Evolutionary conservation across 805 yeast genomes (phyloP), one percentile per base, ranked within the genome.

Genomic region (Scheffersomyces coipomensis): DNA sequence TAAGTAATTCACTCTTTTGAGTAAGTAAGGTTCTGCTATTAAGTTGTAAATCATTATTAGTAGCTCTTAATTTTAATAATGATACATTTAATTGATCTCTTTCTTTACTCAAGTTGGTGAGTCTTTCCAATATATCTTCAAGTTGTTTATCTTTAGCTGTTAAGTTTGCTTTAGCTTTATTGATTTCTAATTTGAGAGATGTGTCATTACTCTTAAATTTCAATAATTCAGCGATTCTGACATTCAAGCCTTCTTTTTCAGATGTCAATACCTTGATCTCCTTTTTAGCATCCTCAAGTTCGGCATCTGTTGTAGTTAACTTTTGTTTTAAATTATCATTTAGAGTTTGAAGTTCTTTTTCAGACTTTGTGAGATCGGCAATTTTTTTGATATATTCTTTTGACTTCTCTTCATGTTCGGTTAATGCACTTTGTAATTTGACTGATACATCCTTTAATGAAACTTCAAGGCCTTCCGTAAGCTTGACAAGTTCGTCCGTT

Each of bases 161-260:
- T 4, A 77, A 47, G 3, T 77, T 65, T 0, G 76, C 53, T 38
- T 69, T 69, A 19, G 72, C 52, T 3, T 78, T 66, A 0, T 76
- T 72, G 19, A 77, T 53, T 43, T 78, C 81, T 19, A 75, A 52
- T 47, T 76, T 77, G 36, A 71, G 52, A 5, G 77, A 64, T 5
- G 74, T 62, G 23, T 73, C 80, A 21, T 59, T 59, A 35, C 61
- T 56, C 44, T 61, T 64, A 37, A 48, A 53, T 34, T 58, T 54
- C 18, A 49, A 39, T 12, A 66, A 47, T 37, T 65, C 69, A 17
- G 44, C 47, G 13, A 60, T 58, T 34, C 64, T 53, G 21, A 47
- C 52, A n/a, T 58, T 65, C 38, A 70, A 55, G 15, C 64, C 70
- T 15, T 54, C 58, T n/a, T 72, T 52, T n/a, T 73, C 78, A 5